phyloP scores from a whole-genome alignment of 495 filamentous ascomycete species.

The Hypoxylon intermedium region DNA sequence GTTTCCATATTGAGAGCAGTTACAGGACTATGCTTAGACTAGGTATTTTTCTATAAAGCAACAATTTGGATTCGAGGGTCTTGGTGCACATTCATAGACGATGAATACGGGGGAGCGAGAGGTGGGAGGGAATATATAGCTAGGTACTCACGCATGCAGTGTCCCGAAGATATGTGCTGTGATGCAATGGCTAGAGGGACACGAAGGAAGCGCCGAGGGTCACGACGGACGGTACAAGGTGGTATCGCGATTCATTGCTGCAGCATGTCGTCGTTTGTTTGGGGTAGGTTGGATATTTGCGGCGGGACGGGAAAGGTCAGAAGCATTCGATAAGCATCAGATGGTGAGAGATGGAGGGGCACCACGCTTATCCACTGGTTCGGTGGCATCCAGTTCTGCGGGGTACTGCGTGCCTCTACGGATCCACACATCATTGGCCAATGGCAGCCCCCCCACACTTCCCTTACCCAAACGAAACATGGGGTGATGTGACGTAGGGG shows the following conservation, averaged over 20 bases:
- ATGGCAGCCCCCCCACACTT: slow-evolving; percentile 7
- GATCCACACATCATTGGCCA: slow-evolving; percentile 21
- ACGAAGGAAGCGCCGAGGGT: slow-evolving; percentile 4
- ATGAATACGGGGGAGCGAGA: background rate
- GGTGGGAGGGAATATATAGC: slow-evolving; percentile 6
- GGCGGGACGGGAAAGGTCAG: slow-evolving; percentile 5
- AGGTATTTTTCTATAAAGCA: background rate
- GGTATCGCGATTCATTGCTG: slow-evolving; percentile 12
- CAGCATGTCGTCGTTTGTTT: slow-evolving; percentile 29
- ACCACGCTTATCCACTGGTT: slow-evolving; percentile 14
- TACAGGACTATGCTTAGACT: no score
- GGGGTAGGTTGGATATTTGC: slow-evolving; percentile 2
- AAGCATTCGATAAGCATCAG: slow-evolving; percentile 18
- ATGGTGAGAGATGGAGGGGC: slow-evolving; percentile 29
- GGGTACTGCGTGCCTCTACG: slow-evolving; percentile 20
- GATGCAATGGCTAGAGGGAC: slow-evolving; percentile 2
- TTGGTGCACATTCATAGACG: no score
- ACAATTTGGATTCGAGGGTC: no score
- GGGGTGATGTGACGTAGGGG: slow-evolving; percentile 19
- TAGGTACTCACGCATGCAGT: no score
- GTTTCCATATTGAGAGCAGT: slow-evolving; percentile 30
- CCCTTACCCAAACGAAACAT: slow-evolving; percentile 14
- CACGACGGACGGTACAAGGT: slow-evolving; percentile 5
- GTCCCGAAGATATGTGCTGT: background rate
- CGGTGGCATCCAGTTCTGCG: slow-evolving; percentile 7